Evolutionary conservation across 441 rosid genomes (phyloP).

Genomic region (Pelargonium australe): DNA sequence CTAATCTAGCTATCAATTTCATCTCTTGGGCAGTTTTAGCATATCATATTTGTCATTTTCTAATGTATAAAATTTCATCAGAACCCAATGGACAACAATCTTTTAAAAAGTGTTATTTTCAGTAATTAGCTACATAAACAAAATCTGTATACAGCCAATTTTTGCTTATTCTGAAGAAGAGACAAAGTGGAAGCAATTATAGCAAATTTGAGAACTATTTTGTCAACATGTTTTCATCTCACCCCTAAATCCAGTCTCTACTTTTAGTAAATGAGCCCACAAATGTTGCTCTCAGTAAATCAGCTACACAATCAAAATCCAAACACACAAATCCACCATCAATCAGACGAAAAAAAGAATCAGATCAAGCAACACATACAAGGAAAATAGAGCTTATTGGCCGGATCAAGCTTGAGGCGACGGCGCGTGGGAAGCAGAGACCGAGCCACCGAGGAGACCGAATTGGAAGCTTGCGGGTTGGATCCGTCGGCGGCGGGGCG

Average conservation of each 20-base stretch:
- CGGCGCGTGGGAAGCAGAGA: conserved; percentile 67
- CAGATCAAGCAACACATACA: conserved; percentile 1
- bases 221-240: neutral
- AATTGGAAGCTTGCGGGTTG: conserved; percentile 36
- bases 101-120: no score
- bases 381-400: conserved; percentile 32
- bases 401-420: conserved; percentile 84
- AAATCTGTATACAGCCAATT: no score
- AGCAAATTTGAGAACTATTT: neutral
- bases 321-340: no score
- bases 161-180: no score
- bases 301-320: neutral
- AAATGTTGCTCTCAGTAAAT: neutral
- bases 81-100: no score
- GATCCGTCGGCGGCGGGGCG: conserved; percentile 57
- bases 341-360: neutral
- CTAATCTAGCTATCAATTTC: no score
- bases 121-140: no score
- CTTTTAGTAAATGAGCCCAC: no score
- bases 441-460: conserved; percentile 77
- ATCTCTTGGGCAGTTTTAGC: no score
- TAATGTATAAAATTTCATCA: no score
- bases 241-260: neutral
- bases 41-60: no score
- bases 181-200: neutral